Evolutionary conservation across 805 yeast species (phyloP), one percentile per base, ranked within the genome.

Genomic region (Kodamaea nitidulidarum): DNA sequence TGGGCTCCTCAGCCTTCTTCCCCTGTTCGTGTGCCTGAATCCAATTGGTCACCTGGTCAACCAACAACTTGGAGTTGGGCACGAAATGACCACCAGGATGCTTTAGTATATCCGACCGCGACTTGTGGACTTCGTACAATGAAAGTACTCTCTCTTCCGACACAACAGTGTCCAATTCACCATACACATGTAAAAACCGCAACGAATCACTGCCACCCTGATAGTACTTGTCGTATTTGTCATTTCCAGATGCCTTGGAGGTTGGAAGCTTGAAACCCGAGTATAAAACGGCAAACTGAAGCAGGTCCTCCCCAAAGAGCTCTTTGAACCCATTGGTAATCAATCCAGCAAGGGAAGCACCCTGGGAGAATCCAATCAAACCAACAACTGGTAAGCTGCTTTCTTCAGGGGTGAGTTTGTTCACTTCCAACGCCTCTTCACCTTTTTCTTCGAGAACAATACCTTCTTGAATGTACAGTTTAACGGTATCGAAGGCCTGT

Each of bases 11-110:
- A 8, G 48, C 41, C 35, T 39, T 18, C 12, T 32, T 17, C 7
- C 18, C 32, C 24, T 42, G 25, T 9, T 49, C 51, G 12, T 25
- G 41, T 2, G 38, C 46, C 35, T 51, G 56, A 9, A 69, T 63
- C 73, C 73, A 69, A 42, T 62, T 65, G 12, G 60, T 51, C 5
- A 67, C 71, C 44, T 65, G 66, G 39, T 63, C 68, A 2, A 67
- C 57, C 44, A 61, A 51, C 11, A 57, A 35, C 59, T 84, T 85
- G 36, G 88, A 82, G 61, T 87, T 88, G 20, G 98, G 98, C 34
- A 91, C 96, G 65, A 84, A 88, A 56, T 91, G 98, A 1, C 98
- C 97, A 44, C 98, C 98, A 7, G 97, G 97, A 54, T 91, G 98
- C 47, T 76, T 82, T 43, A 83, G 68, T 4, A 84, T 65, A 38